Base-by-base conservation (phyloP, 768 basidiomycete species). In the Lentinula edodes region DNA sequence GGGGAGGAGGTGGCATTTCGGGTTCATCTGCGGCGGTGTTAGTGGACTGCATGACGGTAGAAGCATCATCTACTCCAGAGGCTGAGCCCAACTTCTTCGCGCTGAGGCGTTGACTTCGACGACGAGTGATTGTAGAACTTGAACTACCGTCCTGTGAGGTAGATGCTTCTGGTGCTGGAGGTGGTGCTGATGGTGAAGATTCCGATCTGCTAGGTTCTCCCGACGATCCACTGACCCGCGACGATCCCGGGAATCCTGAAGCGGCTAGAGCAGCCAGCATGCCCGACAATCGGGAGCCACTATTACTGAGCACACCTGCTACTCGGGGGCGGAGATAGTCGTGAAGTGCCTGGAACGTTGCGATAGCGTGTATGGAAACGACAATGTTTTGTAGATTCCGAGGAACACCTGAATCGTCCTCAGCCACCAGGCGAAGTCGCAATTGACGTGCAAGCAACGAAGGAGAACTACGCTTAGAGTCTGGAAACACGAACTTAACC, bases 291-390 rank as follows among this genome's bases (percentile, higher is more conserved):
- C 94, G 83, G 16, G 85, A 86, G 39, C 80, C 78, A 62, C 81
- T 77, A 34, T 81, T 79, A 61, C 82, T 77, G 55, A 89, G 71
- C 23, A 90, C 70, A 0, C 92, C 91, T 6, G 93, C 79, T 36
- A 97, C 88, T 3, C 93, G 84, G 28, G 96, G 96, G 1, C 94
- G 89, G 12, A 98, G 83, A 71, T 98, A 99, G 72, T 97, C 95
- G 68, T 97, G 93, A 35, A 98, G 81, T 1, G 96, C 95, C 71
- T 97, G 94, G 83, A 98, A 94, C 0, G 95, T 98, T 1, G 97
- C 96, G 64, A 98, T 97, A 6, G 95, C 96, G 70, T 98, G 96
- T 63, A 98, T 98, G 6, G 95, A 98, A 20, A 98, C 92, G 42
- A 94, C 92, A 69, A 98, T 91, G 66, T 93, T 95, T 68, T 90